A percentile compares a stretch with the other conserved stretches of the same genome.
Conservation (phyloP, 345 rosid species). For the Lepidium aucheri region DNA sequence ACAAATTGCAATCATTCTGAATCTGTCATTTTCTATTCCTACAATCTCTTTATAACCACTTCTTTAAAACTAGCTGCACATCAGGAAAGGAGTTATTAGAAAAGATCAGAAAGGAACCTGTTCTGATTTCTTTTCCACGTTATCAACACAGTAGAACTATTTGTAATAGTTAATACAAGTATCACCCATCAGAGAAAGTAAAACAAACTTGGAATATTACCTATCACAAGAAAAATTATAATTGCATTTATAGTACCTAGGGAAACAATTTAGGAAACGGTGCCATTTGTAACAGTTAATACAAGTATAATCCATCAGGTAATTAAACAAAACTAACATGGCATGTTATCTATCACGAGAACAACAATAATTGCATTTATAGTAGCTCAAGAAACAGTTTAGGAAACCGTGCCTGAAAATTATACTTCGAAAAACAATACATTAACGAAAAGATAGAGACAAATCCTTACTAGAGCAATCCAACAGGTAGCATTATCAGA, state of each 20-base stretch:
- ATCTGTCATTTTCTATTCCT: constrained; percentile 17
- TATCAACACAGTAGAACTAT: constrained; percentile 11
- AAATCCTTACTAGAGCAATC: constrained; percentile 2
- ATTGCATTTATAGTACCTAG: background rate
- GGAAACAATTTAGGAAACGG: background rate
- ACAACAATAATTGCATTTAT: background rate
- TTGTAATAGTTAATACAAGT: background rate
- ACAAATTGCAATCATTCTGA: constrained; percentile 22
- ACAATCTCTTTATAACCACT: constrained; percentile 22
- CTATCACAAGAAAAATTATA: background rate
- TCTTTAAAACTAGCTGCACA: constrained; percentile 17
- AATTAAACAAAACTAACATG: background rate
- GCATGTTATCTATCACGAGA: background rate
- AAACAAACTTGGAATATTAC: background rate
- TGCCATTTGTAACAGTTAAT: background rate
- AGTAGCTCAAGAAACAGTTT: background rate
- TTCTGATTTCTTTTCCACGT: constrained; percentile 20
- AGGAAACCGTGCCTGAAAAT: background rate
- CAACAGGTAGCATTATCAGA: background rate
- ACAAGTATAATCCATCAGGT: background rate
- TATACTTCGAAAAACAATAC: background rate
- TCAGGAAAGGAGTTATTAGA: constrained; percentile 19
- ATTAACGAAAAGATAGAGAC: background rate
- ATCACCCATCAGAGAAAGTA: background rate
- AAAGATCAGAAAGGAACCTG: constrained; percentile 9